Evolutionary conservation across 2,329 filamentous ascomycete species (phyloP), one percentile per base, ranked within the genome.

Genomic region (Fusarium transvaalense): DNA sequence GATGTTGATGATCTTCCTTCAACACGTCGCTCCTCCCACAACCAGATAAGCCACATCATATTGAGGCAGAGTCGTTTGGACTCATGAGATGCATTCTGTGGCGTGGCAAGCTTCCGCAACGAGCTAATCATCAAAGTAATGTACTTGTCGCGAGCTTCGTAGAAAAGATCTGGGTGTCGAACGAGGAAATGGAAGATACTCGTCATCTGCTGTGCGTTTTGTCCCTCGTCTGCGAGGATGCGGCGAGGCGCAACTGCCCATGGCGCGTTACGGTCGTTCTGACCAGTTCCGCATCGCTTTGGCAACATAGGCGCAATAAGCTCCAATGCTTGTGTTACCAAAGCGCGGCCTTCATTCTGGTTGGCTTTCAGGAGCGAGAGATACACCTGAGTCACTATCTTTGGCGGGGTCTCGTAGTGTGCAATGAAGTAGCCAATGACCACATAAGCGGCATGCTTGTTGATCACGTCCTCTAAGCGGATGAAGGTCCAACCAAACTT

Each of bases 401-500:
- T 99, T 14, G 92, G 87, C 0, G 96, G 97, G 0, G 96, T 98
- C 73, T 99, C 97, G 76, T 97, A 99, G 68, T 97, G 92, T 1
- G 93, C 93, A 73, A 99, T 97, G 82, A 99, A 99, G 79, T 97
- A 99, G 4, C 93, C 94, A 64, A 99, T 97, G 8, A 99, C 89
- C 7, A 97, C 95, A 74, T 99, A 99, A 4, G 96, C 94, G 1
- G 95, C 96, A 78, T 98, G 96, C 79, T 99, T 99, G 83, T 98
- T 99, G 82, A 99, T 97, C 59, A 97, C 92, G 78, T 99, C 96
- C 76, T 99, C 97, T n/a, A 99, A 87, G 25, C 93, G 89, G 74
- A 99, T 99, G 76, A 97, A 98, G 19, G 94, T 97, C 96, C 96
- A 99, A 5, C 94, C 94, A 79, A 98, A 99, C 80, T 97, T 98